Conservation (phyloP, 176 grass and related monocot genomes). For the Zoysia pacifica region DNA sequence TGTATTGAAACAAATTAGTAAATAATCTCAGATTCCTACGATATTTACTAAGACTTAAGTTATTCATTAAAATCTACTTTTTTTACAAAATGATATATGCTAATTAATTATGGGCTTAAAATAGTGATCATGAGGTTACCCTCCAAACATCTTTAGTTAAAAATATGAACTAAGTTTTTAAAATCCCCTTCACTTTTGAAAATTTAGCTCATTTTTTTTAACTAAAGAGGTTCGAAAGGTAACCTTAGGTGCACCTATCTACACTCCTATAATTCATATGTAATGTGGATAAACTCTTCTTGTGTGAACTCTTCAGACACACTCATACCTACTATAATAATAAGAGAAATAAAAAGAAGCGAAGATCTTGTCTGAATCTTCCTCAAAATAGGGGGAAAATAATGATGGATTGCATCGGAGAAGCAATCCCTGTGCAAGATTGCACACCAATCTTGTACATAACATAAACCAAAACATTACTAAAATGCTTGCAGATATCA, state of each 20-base stretch:
- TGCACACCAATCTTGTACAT: neutral
- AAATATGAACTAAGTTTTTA: no score
- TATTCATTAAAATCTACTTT: neutral
- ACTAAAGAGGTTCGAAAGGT: no score
- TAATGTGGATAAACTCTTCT: neutral
- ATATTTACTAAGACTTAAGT: neutral
- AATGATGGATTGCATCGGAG: slow-evolving; percentile 47
- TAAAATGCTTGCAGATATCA: slow-evolving; percentile 22
- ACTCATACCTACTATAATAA: neutral
- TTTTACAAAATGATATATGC: neutral
- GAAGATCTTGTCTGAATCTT: slow-evolving; percentile 31
- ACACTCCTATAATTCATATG: no score
- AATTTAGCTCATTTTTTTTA: no score
- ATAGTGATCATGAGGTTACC: no score
- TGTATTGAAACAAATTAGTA: neutral
- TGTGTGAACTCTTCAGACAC: slow-evolving; percentile 10
- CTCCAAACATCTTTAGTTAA: no score
- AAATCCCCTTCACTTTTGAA: no score
- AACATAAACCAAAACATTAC: slow-evolving; percentile 13
- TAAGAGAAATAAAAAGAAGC: slow-evolving; percentile 32
- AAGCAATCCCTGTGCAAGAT: slow-evolving; percentile 3
- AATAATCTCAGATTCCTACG: neutral
- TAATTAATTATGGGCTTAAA: neutral
- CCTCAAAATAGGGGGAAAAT: slow-evolving; percentile 38
- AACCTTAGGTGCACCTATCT: no score